Evolutionary conservation across 805 yeast species (phyloP), one percentile per base, ranked within the genome.

Genomic region (Pichia ethanolica): DNA sequence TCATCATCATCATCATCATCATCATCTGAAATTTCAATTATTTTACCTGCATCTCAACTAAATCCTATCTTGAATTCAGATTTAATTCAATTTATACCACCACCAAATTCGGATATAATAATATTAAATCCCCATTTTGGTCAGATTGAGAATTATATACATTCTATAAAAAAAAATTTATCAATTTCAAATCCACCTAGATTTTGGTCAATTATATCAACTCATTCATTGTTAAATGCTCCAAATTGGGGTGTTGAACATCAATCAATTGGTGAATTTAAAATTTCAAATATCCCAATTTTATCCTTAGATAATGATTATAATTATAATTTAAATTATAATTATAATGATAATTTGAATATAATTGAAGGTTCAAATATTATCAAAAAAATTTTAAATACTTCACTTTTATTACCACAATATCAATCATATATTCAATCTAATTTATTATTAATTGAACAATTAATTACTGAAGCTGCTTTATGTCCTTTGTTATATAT

Each of bases 41-140:
- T 44, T 10, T 7, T 49, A 9, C 52, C 53, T 4, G 35, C 45
- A 14, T 35, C 53, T 13, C 52, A 48, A 34, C 11, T 44, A 39
- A 35, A 32, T 12, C 39, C 36, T 7, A 41, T 37, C 9, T n/a
- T 50, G 5, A 26, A 42, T 20, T 32, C 50, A 26, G 35, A 33
- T 9, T 12, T 26, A 12, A 30, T 37, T 42, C 35, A n/a, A 39
- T 32, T 37, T 11, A 30, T 54, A 52, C 49, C 45, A 30, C 39
- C 41, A 40, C 35, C 40, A 13, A 44, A 56, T 10, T 52, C 67
- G 8, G 60, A 54, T 39, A 26, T 64, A 6, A n/a, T 63, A 4
- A 53, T 63, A 39, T 53, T 64, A 11, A 55, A 63, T 47, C 63
- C 67, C 1, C 35, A 47, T 20, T 50, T 57, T 12, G 63, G 60